Percentiles rank a stretch among this genome's conserved stretches.
These are phyloP conservation scores for Colletotrichum orchidophilum DNA, from an alignment of 2,329 filamentous ascomycete genomes.

Conservation along the genomic window DNA sequence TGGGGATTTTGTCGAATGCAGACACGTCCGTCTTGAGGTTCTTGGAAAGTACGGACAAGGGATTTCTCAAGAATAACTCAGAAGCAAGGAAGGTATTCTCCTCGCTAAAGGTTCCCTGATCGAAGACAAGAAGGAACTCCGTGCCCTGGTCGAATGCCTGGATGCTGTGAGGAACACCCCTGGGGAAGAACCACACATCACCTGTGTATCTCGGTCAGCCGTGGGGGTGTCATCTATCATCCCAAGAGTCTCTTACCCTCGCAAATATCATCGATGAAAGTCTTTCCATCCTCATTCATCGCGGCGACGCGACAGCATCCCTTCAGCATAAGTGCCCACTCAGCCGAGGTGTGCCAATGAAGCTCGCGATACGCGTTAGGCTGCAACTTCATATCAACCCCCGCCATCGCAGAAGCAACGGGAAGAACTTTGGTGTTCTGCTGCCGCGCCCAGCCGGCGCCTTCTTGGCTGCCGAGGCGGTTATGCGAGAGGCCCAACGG, in stretches of 20 bases:
- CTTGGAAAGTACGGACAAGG: slow-evolving; percentile 63
- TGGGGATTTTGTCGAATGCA: slow-evolving; percentile 57
- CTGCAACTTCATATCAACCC: slow-evolving; percentile 68
- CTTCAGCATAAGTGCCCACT: slow-evolving; percentile 64
- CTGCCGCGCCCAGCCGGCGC: slow-evolving; percentile 63
- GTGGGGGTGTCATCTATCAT: accelerated
- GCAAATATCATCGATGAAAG: slow-evolving; percentile 57
- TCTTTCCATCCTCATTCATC: slow-evolving; percentile 60
- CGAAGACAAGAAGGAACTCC: slow-evolving; percentile 70
- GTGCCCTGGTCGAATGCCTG: slow-evolving; percentile 63
- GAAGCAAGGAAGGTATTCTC: slow-evolving; percentile 67
- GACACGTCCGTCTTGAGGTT: slow-evolving; percentile 59
- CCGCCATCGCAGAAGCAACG: slow-evolving; percentile 59
- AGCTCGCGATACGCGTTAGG: slow-evolving; percentile 68
- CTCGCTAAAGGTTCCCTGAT: slow-evolving; percentile 67
- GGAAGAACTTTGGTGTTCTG: slow-evolving; percentile 63
- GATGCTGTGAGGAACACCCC: slow-evolving; percentile 60
- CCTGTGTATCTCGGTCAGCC: slow-evolving; percentile 39
- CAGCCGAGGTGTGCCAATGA: slow-evolving; percentile 67
- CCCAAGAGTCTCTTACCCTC: not conserved
- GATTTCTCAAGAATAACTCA: slow-evolving; percentile 61
- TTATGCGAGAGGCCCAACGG: slow-evolving; percentile 62
- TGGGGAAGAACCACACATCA: slow-evolving; percentile 65
- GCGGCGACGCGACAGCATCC: slow-evolving; percentile 61
- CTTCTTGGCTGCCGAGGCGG: slow-evolving; percentile 51